Conservation (phyloP, 495 filamentous ascomycete genomes). For the Neurospora sp. region DNA sequence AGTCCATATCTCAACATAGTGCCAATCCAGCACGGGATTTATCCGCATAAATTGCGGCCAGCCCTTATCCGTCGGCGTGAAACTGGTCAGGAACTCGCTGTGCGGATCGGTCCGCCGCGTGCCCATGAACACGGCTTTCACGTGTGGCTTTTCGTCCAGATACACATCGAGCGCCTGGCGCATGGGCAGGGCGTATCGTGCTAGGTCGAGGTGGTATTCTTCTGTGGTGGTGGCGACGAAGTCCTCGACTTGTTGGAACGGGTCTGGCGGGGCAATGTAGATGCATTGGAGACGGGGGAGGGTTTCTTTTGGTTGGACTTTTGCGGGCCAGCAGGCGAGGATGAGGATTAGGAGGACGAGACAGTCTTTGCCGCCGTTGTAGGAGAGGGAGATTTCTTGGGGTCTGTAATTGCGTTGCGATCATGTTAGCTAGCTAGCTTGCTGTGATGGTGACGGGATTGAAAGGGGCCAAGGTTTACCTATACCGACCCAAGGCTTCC, state of each 20-base stretch:
- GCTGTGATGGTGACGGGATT: not conserved
- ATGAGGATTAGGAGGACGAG: conserved; percentile 86
- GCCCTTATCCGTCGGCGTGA: conserved; percentile 75
- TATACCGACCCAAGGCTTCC: conserved; percentile 61
- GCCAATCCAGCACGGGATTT: conserved; percentile 95
- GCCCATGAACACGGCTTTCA: conserved; percentile 86
- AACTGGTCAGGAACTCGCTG: conserved; percentile 63
- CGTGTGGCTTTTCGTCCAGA: conserved; percentile 45
- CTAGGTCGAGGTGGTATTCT: conserved; percentile 66
- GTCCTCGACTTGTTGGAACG: conserved; percentile 74
- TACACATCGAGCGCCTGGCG: conserved; percentile 69
- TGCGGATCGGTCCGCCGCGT: conserved; percentile 90
- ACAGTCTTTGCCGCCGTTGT: conserved; percentile 98
- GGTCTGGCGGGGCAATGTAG: conserved; percentile 72
- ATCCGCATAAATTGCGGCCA: conserved; percentile 92
- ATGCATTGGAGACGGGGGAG: conserved; percentile 54
- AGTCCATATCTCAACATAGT: conserved; percentile 90
- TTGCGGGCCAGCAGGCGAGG: conserved; percentile 52
- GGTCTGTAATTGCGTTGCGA: conserved; percentile 35
- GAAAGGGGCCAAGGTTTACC: conserved; percentile 31
- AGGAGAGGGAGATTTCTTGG: conserved; percentile 76
- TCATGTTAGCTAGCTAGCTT: not conserved
- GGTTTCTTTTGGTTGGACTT: conserved; percentile 8
- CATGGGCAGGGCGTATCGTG: conserved; percentile 70
- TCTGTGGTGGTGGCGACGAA: conserved; percentile 59